These are phyloP conservation scores for Panicum miliaceum DNA, from an alignment of 176 grass and related monocot genomes.

Conservation along the genomic window DNA sequence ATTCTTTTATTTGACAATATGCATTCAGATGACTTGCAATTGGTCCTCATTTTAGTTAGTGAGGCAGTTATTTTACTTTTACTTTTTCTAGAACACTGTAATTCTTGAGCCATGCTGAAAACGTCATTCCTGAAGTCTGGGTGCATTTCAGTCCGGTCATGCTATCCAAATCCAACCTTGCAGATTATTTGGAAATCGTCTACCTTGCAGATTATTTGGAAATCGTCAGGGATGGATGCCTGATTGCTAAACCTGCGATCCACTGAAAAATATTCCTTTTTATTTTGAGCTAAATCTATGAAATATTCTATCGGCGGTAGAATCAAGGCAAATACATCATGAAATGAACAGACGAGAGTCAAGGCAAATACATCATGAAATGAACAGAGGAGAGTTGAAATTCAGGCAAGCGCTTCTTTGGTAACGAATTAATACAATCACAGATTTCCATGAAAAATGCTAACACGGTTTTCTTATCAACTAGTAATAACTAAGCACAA, in stretches of 20 bases:
- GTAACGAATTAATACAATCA: constrained; percentile 12
- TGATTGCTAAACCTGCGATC: not conserved
- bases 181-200: not conserved
- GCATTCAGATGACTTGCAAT: constrained; percentile 8
- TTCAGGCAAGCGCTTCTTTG: not conserved
- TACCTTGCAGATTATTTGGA: not conserved
- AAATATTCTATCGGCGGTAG: not conserved
- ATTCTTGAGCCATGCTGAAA: constrained; percentile 10
- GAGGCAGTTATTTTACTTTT: not conserved
- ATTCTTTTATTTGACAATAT: constrained; percentile 37
- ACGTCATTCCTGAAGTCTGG: not conserved
- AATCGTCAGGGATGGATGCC: not conserved
- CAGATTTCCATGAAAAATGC: not conserved
- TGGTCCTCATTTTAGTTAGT: constrained; percentile 8
- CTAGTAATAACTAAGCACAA: constrained; percentile 12
- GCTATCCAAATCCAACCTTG: not conserved
- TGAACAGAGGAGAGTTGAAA: not conserved
- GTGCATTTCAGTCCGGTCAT: not conserved
- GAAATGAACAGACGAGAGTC: not conserved
- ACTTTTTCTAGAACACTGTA: not conserved
- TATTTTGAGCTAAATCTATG: too few relatives aligned
- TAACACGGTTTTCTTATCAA: not conserved
- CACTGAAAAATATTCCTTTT: too few relatives aligned
- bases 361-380: not conserved
- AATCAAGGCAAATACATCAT: not conserved